Base-by-base conservation (phyloP, 2,329 filamentous ascomycete species). In the Escovopsis sp. region DNA sequence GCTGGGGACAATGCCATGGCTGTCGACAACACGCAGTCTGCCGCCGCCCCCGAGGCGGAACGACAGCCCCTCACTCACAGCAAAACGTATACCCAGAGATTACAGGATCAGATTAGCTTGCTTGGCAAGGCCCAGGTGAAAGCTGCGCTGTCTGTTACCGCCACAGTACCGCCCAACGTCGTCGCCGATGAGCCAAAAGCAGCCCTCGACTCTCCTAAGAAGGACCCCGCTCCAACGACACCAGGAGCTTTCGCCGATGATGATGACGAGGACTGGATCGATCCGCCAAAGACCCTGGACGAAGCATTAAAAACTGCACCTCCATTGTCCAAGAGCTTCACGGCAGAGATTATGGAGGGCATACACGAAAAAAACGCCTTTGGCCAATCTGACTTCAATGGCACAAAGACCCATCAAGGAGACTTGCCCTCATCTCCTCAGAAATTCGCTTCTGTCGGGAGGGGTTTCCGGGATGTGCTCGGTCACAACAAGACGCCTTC, bases 71-170 rank as follows among this genome's bases (percentile, higher is more conserved):
- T 53, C 12, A 59, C 62, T 1, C 81, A 89, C 55, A 86, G 79
- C 61, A 93, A 93, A 59, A 88, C 86, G 0, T 93, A 91, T n/a
- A 94, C 91, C 0, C 88, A 96, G 59, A 73, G 85, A 36, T 69
- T 98, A 12, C 87, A 94, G 50, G 89, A 96, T 53, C 86, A 88
- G 53, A 96, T 98, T 53, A 94, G 80, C 55, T 73, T 74, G 64
- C 64, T 81, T 40, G 75, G 76, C 12, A 74, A 80, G 50, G 68
- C 69, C 0, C 73, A 76, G 45, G 59, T 32, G 28, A 32, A 32
- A 11, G 28, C 28, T 9, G 28, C 28, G 11, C 28, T 32, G 28
- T 9, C 28, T 32, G 28, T 32, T 9, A 11, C 4, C 28, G 8
- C 28, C 8, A 32, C 11, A 9, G 11, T 32, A 4, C 28, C 28